Evolutionary conservation across 306 rosid species (phyloP), one percentile per base, ranked within the genome.

Genomic region (Aeschynomene evenia): DNA sequence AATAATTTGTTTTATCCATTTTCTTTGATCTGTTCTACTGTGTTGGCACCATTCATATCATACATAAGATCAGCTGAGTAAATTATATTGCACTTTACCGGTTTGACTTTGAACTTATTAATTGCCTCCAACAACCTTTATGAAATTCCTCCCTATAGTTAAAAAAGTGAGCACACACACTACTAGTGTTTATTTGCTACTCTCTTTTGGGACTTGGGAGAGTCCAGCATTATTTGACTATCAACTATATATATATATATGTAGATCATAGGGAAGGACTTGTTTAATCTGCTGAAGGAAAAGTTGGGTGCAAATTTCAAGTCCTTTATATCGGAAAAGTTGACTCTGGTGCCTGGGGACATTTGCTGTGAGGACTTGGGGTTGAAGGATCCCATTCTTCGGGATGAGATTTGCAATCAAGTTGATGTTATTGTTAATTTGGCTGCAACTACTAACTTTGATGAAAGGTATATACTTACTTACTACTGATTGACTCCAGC

Each of bases 401-500:
- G 70, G 63, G 77, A 87, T 29, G 82, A 87, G 45, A 80, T 92
- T 53, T 45, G 52, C 65, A 67, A 48, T 24, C 76, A 87, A 31
- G 52, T 84, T 0, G 84, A 89, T 74, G 83, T 78, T 28, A 86
- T 92, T 18, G 60, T 89, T 29, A 87, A 92, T 70, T 69, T 92
- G 5, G 98, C 96, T 55, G 96, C 96, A 33, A 86, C 90, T 0
- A 92, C 98, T 14, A 86, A 86, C 16, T 89, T 92, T 19, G 80
- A 89, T 66, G 95, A 89, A 78, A 89, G 98, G 98, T 87, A 4
- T 12, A 28, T 11, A 4, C 13, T 45, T 34, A 46, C 1, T 6
- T 39, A 39, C 2, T 33, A 33, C 9, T 6, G 10, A 19, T 45
- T n/a, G n/a, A n/a, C n/a, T n/a, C n/a, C n/a, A n/a, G n/a, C n/a